Base-by-base conservation (phyloP, 2,329 filamentous ascomycete genomes). In the Fusarium sp. region DNA sequence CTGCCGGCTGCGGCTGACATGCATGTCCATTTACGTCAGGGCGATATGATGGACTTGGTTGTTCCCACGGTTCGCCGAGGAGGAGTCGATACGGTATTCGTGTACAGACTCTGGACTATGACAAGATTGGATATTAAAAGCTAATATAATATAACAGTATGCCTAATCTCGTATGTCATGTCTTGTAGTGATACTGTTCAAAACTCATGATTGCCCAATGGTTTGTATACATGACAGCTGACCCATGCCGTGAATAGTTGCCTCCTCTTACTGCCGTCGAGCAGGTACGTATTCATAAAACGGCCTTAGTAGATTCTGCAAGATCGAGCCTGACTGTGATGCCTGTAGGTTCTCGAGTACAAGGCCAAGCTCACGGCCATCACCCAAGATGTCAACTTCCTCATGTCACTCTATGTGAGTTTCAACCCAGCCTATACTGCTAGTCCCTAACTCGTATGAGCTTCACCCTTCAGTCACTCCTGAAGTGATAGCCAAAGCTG, bases 21-120 rank as follows among this genome's bases (percentile, higher is more conserved):
- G 82, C 90, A 91, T 76, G 91, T 93, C 76, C 92, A 94, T 80
- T 84, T 94, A 74, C 89, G 92, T 35, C 89, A 93, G 80, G 91
- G 87, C 25, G 84, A 87, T 65, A 88, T 90, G 85, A 90, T 91
- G 86, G 84, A 89, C 66, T 77, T 86, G 38, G 86, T 88, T 27
- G 83, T 82, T 48, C 86, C 86, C 41, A 84, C 84, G 23, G 80
- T 88, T 68, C 85, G 87, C 58, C 80, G 85, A 66, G 91, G 91
- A 73, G 92, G 91, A 55, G 89, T 92, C 72, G 89, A 92, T 78
- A 90, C 89, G 60, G 71, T 18, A 90, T 85, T 61, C 87, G 85
- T 79, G 87, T 88, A 77, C 83, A 83, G 76, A 68, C 73, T 69
- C 48, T 54, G 25, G 56, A 46, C 60, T 70, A 69, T 59, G 65